phyloP scores from a whole-genome alignment of 2,329 filamentous ascomycete genomes.

The Aspergillus bombycis region DNA sequence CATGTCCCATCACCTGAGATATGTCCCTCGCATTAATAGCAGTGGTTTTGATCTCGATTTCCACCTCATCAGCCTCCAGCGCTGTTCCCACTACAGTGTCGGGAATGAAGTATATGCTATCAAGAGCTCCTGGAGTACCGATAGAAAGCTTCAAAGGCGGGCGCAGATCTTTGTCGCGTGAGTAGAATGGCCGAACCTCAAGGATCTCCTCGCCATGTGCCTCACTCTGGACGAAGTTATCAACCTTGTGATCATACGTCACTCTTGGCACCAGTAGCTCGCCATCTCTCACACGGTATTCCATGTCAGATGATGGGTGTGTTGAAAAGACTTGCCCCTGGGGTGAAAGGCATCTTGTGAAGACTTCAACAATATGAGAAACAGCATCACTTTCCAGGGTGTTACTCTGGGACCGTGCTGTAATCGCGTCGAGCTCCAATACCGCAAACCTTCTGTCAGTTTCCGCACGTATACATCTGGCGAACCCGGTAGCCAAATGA shows the following conservation, averaged over 20 bases:
- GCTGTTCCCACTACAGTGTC: background rate
- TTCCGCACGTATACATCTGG: background rate
- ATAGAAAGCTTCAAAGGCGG: background rate
- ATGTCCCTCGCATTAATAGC: background rate
- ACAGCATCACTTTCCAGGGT: background rate
- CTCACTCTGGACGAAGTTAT: background rate
- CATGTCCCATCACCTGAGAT: background rate
- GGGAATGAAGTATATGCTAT: background rate
- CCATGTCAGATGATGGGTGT: background rate
- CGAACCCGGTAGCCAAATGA: background rate
- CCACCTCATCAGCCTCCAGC: background rate
- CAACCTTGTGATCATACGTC: background rate
- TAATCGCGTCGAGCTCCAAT: background rate
- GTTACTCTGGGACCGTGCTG: no score
- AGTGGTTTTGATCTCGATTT: background rate
- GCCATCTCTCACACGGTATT: background rate
- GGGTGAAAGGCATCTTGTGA: background rate
- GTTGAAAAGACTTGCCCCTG: background rate
- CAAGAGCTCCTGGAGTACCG: background rate
- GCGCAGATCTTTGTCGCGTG: background rate
- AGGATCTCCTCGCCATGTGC: background rate
- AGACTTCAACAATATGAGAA: background rate
- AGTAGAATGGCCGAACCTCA: background rate
- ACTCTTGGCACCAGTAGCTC: background rate
- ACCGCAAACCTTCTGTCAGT: background rate